Evolutionary conservation across 2,329 filamentous ascomycete genomes (phyloP), one percentile per base, ranked within the genome.

Genomic region (Coniochaeta prunicola): DNA sequence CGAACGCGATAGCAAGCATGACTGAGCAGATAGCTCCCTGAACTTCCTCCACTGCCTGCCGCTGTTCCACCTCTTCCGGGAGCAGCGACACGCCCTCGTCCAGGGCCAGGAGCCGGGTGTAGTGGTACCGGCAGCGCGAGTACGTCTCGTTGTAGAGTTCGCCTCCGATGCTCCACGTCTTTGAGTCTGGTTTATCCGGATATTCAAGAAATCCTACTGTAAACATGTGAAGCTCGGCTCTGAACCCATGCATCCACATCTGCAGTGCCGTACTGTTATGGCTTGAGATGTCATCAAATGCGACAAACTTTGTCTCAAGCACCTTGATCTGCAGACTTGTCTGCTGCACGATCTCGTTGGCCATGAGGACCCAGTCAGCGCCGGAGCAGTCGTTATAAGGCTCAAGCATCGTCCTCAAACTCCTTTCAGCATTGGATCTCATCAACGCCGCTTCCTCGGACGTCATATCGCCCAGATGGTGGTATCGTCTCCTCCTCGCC

Each of bases 151-250:
- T 65, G 58, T 73, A 77, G 0, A 74, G 60, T 4, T 61, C 60
- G 8, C 75, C 73, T 6, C 65, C 59, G 2, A 64, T 59, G 8
- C 56, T 61, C 70, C 76, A 79, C 4, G 69, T 62, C 12, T 61
- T 56, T 6, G 62, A 42, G 10, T 58, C 58, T 3, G 53, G 54
- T 13, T 54, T 40, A 15, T 59, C 19, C 1, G 78, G 78, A 60
- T 79, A 81, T 61, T 78, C 71, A 30, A 80, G 66, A 61, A 73
- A 79, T 3, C 74, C 72, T 9, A 80, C 70, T 56, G 78, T 65
- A 56, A 78, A 73, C 60, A 71, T 68, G 61, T 80, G 77, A 28
- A 71, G 76, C 45, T 74, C 66, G 1, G 70, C 67, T 24, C 77
- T 69, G 58, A 74, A 58, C 30, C 62, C 61, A 21, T 62, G 59